Evolutionary conservation across 2,329 filamentous ascomycete species (phyloP).

Genomic region (Diplodia seriata): DNA sequence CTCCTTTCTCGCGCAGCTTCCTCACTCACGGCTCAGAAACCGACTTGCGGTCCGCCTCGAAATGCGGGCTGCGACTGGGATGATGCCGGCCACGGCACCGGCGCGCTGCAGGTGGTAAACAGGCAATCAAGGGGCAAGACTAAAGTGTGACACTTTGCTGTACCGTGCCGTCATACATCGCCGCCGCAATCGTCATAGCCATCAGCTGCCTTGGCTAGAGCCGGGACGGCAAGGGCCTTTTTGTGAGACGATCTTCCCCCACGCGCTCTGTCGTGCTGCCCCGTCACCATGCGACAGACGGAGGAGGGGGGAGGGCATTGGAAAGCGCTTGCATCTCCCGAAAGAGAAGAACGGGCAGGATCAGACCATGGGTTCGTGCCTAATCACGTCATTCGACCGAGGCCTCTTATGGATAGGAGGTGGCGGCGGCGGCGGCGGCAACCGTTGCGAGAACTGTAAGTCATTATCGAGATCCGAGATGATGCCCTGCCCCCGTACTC

Average conservation of each 20-base stretch:
- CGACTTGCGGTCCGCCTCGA: conserved; percentile 3
- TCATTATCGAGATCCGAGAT: conserved; percentile 15
- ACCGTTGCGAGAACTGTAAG: conserved; percentile 2
- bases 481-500: not conserved
- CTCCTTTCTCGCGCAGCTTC: not conserved
- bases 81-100: not conserved
- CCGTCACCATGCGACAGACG: not conserved
- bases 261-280: not conserved
- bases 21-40: not conserved
- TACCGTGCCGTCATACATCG: not conserved
- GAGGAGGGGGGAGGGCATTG: not conserved
- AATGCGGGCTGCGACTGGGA: conserved; percentile 14
- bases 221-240: not conserved
- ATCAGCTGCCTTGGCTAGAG: not conserved
- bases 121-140: not conserved
- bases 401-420: not conserved
- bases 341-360: not conserved
- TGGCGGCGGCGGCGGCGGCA: not conserved
- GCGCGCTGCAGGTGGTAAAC: not conserved
- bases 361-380: not conserved
- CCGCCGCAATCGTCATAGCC: not conserved
- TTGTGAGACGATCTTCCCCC: not conserved
- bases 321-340: not conserved
- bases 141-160: not conserved
- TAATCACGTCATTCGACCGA: not conserved